These are phyloP conservation scores for Apiotrichum veenhuisii DNA, from an alignment of 1,284 basidiomycete genomes.

Conservation along the genomic window DNA sequence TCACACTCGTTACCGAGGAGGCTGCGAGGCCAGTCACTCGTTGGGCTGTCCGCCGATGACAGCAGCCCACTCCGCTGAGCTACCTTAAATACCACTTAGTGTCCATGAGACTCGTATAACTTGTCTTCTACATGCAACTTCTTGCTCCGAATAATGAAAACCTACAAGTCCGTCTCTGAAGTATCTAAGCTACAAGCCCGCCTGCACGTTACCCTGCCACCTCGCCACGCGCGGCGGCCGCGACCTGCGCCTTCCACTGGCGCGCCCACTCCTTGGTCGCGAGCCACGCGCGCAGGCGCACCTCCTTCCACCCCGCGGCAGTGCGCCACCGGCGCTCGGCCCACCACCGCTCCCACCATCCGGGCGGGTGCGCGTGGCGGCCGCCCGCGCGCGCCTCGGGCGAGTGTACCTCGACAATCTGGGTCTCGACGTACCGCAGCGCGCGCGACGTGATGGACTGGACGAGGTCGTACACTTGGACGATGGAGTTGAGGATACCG, in stretches of 20 bases:
- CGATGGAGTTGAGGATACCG: slow-evolving; percentile 35
- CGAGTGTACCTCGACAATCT: slow-evolving; percentile 42
- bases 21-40: too few species aligned
- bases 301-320: slow-evolving; percentile 16
- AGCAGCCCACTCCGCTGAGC: too few species aligned
- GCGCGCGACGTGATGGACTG: slow-evolving; percentile 22
- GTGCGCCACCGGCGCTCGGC: slow-evolving; percentile 15
- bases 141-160: too few species aligned
- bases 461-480: slow-evolving; percentile 31
- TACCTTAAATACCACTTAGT: too few species aligned
- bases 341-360: slow-evolving; percentile 14
- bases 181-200: background rate
- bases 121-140: too few species aligned
- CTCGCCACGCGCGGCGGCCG: background rate
- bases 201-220: background rate
- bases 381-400: slow-evolving; percentile 18
- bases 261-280: slow-evolving; percentile 1
- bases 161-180: background rate
- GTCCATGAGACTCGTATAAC: too few species aligned
- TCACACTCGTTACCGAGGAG: too few species aligned
- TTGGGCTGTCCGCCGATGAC: too few species aligned
- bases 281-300: slow-evolving; percentile 3
- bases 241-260: background rate
- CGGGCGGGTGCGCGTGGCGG: background rate
- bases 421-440: slow-evolving; percentile 41